Conservation (phyloP, 2,329 filamentous ascomycete species). For the Colletotrichum liaoningense region DNA sequence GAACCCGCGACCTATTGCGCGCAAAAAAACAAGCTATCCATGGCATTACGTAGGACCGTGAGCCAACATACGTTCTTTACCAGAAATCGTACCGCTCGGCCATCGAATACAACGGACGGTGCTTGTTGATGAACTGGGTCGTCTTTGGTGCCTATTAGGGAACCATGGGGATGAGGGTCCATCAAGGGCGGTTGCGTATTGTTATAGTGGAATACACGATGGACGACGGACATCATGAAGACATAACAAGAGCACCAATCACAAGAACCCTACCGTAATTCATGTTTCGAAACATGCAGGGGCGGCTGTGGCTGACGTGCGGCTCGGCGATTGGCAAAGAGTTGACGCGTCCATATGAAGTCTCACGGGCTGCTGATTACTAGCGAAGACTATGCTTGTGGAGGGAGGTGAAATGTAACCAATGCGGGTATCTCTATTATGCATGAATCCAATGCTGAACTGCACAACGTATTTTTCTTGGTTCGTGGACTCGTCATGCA, state of each 20-base stretch:
- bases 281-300: not conserved
- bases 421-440: conserved; percentile 29
- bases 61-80: too few species aligned
- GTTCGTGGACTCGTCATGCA: not conserved
- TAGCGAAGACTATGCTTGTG: not conserved
- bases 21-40: too few species aligned
- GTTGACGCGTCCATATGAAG: not conserved
- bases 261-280: not conserved
- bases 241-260: not conserved
- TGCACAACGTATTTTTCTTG: not conserved
- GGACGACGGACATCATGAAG: too few species aligned
- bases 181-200: too few species aligned
- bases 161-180: too few species aligned
- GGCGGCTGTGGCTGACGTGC: not conserved
- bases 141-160: too few species aligned
- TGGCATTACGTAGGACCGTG: too few species aligned
- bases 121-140: too few species aligned
- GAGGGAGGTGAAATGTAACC: not conserved
- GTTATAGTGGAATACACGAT: too few species aligned
- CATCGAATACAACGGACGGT: not conserved
- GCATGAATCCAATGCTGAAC: conserved; percentile 10
- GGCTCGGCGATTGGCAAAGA: not conserved
- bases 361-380: not conserved
- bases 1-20: too few species aligned
- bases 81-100: too few species aligned